Percentiles rank a stretch among this genome's conserved stretches.
phyloP scores from a whole-genome alignment of 306 rosid genomes.

The Prinsepia uniflora region DNA sequence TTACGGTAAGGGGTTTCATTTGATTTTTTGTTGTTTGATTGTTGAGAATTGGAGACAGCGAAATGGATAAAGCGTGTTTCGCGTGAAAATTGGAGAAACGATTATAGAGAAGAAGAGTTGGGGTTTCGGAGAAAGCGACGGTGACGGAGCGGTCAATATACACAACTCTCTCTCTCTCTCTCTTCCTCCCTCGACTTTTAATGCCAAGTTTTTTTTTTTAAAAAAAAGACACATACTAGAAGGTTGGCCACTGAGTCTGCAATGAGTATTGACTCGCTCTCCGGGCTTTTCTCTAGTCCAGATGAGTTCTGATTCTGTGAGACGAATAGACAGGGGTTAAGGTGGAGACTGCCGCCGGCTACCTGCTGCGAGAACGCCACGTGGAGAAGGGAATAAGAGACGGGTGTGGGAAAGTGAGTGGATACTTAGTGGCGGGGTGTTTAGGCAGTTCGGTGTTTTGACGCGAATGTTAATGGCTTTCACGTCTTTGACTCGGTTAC shows the following conservation, averaged over 20 bases:
- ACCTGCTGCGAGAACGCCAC: neutral
- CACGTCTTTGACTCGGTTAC: conserved; percentile 8
- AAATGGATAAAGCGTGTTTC: conserved; percentile 10
- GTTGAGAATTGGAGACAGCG: conserved; percentile 10
- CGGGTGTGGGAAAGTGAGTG: neutral
- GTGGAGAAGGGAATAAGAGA: neutral
- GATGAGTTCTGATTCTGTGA: conserved; percentile 23
- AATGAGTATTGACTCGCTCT: conserved; percentile 8
- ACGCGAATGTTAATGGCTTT: conserved; percentile 7
- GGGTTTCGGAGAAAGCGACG: conserved; percentile 9
- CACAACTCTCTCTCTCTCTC: neutral
- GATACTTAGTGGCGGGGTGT: neutral
- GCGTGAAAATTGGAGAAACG: conserved; percentile 36
- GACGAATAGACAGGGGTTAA: conserved; percentile 28
- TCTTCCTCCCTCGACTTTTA: neutral
- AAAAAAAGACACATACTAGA: conserved; percentile 24
- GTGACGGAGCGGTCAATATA: conserved; percentile 13
- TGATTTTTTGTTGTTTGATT: neutral
- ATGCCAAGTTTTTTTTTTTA: conserved; percentile 17
- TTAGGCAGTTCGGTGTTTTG: neutral
- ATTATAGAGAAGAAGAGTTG: conserved; percentile 19
- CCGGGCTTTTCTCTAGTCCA: neutral
- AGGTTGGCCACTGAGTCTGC: conserved; percentile 40
- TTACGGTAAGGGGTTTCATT: conserved; percentile 32
- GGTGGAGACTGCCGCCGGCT: conserved; percentile 18